Evolutionary conservation across 306 rosid genomes (phyloP).

Genomic region (Pterocarpus macrocarpus): DNA sequence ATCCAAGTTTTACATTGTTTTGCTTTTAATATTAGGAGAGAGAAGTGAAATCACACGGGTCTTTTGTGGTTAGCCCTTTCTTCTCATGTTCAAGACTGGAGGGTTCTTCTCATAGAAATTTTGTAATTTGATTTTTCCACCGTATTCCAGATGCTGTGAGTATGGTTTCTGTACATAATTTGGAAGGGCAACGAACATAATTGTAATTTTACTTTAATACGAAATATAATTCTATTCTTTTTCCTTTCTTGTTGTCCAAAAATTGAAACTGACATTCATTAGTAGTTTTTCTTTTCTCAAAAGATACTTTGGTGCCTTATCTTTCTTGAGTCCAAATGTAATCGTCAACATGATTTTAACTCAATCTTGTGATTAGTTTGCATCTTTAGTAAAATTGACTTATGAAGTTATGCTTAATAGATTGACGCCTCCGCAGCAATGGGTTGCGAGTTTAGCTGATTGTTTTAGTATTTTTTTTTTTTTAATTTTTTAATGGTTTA

Average conservation of each 20-base stretch:
- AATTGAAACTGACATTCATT: neutral
- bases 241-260: neutral
- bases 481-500: no score
- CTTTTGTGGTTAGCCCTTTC: conserved; percentile 23
- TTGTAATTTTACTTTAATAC: conserved; percentile 12
- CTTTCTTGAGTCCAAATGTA: neutral
- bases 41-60: conserved; percentile 29
- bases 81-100: conserved; percentile 30
- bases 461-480: no score
- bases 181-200: conserved; percentile 1
- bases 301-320: neutral
- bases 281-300: neutral
- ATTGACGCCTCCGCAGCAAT: no score
- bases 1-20: conserved; percentile 37
- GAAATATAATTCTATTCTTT: conserved; percentile 1
- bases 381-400: neutral
- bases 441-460: no score
- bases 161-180: conserved; percentile 48
- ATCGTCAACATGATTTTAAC: neutral
- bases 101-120: conserved; percentile 41
- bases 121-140: conserved; percentile 45
- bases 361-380: neutral
- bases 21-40: conserved; percentile 10
- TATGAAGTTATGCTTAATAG: no score
- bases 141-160: conserved; percentile 35